Evolutionary conservation across 1,139 yeast genomes (phyloP).

Genomic region (Pichia sp.): DNA sequence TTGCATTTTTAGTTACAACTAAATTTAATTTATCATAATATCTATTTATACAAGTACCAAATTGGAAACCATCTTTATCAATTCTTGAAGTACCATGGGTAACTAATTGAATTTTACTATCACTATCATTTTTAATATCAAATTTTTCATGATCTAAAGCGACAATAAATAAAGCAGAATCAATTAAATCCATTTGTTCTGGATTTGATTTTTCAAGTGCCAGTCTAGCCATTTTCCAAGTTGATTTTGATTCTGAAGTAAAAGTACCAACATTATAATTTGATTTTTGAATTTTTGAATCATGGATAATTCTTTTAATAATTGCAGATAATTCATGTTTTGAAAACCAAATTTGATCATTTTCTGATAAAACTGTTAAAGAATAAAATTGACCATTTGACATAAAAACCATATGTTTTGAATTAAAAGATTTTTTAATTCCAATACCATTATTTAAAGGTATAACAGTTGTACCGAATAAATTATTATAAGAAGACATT

Average conservation of each 20-base stretch:
- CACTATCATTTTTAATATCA: constrained; percentile 36
- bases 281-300: constrained; percentile 38
- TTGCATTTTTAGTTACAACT: constrained; percentile 61
- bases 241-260: constrained; percentile 58
- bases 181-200: constrained; percentile 43
- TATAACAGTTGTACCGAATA: constrained; percentile 63
- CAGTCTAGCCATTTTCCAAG: constrained; percentile 56
- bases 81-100: constrained; percentile 62
- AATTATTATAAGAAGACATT: constrained; percentile 58
- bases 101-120: constrained; percentile 42
- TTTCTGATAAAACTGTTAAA: constrained; percentile 45
- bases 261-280: constrained; percentile 61
- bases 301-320: constrained; percentile 44
- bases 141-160: constrained; percentile 53
- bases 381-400: constrained; percentile 59
- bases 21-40: constrained; percentile 77
- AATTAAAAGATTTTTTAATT: constrained; percentile 28
- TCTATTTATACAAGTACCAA: constrained; percentile 70
- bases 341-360: constrained; percentile 41
- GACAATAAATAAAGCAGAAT: constrained; percentile 59
- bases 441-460: constrained; percentile 45
- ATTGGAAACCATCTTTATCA: constrained; percentile 52
- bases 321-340: constrained; percentile 50
- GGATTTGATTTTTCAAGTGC: constrained; percentile 43
- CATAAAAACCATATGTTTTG: constrained; percentile 50